phyloP scores from a whole-genome alignment of 2,329 filamentous ascomycete genomes.

The Biscogniauxia marginata region DNA sequence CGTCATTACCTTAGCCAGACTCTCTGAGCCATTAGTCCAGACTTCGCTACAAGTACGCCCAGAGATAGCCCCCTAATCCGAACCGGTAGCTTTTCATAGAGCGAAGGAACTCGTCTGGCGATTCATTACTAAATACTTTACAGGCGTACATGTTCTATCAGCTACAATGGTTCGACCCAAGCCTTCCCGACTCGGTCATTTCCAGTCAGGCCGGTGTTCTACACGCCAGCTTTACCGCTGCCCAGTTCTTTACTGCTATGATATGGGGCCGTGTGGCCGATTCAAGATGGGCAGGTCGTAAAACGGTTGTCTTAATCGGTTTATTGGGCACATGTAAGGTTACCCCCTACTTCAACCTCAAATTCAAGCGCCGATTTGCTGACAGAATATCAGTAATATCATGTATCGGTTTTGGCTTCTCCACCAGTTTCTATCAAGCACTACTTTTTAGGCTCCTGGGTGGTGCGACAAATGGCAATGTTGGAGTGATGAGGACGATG shows the following conservation, averaged over 20 bases:
- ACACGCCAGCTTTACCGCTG: conserved; percentile 75
- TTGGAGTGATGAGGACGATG: conserved; percentile 74
- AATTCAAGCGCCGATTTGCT: conserved; percentile 3
- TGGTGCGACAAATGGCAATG: conserved; percentile 70
- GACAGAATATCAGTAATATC: conserved; percentile 43
- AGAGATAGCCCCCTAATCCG: background rate
- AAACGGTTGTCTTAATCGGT: conserved; percentile 75
- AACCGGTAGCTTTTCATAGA: background rate
- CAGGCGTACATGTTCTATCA: conserved; percentile 86
- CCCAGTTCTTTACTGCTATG: conserved; percentile 80
- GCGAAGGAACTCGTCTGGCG: background rate
- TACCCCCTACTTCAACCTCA: background rate
- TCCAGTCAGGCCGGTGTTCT: conserved; percentile 75
- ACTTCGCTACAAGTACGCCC: conserved; percentile 59
- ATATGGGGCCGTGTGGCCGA: conserved; percentile 75
- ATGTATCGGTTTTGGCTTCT: conserved; percentile 69
- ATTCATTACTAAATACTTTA: conserved; percentile 4
- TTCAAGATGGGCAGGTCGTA: conserved; percentile 65
- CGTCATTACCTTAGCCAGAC: conserved; percentile 73
- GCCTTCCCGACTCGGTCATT: conserved; percentile 61
- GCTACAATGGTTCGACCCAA: conserved; percentile 69
- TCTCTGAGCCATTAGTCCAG: conserved; percentile 81
- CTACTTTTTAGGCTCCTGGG: conserved; percentile 64
- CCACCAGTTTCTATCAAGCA: conserved; percentile 59
- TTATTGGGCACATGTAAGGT: conserved; percentile 59